phyloP scores from a whole-genome alignment of 495 filamentous ascomycete species.

The Xylaria cubensis region DNA sequence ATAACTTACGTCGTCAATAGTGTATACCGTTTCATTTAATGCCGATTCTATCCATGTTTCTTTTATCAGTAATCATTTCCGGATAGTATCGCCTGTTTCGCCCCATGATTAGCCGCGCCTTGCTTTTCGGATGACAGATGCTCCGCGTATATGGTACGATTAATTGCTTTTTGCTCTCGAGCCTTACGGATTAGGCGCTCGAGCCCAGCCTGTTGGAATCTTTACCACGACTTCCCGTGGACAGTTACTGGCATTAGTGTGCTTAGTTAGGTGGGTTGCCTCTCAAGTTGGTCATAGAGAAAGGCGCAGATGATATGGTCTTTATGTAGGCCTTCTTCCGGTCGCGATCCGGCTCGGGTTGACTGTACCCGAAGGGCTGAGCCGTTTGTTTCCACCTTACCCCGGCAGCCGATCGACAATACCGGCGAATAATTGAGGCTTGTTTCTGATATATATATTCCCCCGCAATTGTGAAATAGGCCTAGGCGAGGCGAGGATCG shows the following conservation, averaged over 20 bases:
- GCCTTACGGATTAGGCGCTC: not conserved
- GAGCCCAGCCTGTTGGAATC: not conserved
- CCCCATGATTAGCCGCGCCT: slow-evolving; percentile 16
- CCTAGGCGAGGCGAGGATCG: not conserved
- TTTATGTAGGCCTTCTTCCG: not conserved
- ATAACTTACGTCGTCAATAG: not conserved
- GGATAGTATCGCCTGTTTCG: not conserved
- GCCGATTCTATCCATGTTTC: not conserved
- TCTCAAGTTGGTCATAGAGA: not conserved
- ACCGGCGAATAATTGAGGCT: not conserved
- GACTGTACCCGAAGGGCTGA: slow-evolving; percentile 20
- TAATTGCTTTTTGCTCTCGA: slow-evolving; percentile 24
- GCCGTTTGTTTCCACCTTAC: slow-evolving; percentile 2
- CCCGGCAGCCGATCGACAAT: slow-evolving; percentile 12
- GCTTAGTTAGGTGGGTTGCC: not conserved
- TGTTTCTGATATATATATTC: not conserved
- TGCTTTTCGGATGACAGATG: not conserved
- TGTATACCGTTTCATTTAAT: not conserved
- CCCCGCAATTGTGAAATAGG: slow-evolving; percentile 4
- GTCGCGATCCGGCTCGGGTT: slow-evolving; percentile 15
- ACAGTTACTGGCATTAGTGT: not conserved
- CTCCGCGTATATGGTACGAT: slow-evolving; percentile 20
- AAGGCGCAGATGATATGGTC: slow-evolving; percentile 1
- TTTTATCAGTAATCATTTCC: not conserved
- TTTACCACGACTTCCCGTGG: not conserved